Evolutionary conservation across 176 grass and related monocot species (phyloP).

Genomic region (Rhynchospora pubera): DNA sequence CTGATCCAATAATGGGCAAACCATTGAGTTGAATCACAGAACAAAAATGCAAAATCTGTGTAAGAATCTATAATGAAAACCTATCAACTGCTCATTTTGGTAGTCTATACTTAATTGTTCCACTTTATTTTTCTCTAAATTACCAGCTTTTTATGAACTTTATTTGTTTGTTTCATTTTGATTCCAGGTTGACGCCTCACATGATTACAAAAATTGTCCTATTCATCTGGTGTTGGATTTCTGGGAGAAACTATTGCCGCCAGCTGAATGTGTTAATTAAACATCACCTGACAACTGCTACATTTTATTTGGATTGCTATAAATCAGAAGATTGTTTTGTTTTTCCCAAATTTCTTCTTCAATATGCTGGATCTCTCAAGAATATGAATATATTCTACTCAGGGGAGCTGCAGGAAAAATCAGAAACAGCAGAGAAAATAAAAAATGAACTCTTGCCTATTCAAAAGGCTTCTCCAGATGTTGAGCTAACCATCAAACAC

Average conservation of each 20-base stretch:
- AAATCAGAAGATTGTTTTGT: background rate
- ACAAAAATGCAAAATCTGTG: background rate
- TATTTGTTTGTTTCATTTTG: background rate
- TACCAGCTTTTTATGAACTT: background rate
- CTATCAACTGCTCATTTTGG: background rate
- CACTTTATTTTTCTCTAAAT: background rate
- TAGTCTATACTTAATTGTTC: background rate
- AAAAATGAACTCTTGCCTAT: background rate
- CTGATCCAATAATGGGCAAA: background rate
- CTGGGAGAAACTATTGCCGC: background rate
- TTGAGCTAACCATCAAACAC: background rate
- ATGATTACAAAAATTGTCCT: background rate
- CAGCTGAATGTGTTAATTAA: slow-evolving; percentile 14
- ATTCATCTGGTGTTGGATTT: background rate
- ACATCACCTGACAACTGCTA: background rate
- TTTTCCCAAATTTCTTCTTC: background rate
- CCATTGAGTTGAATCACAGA: background rate
- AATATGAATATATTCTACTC: background rate
- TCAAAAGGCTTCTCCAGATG: slow-evolving; percentile 6
- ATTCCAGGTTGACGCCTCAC: background rate
- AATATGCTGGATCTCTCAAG: background rate
- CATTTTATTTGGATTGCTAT: background rate
- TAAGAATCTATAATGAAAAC: background rate
- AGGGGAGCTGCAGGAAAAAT: background rate
- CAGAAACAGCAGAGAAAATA: background rate